These are phyloP conservation scores for Fraxinus dipetala DNA, from an alignment of 305 asterid species.

Conservation along the genomic window DNA sequence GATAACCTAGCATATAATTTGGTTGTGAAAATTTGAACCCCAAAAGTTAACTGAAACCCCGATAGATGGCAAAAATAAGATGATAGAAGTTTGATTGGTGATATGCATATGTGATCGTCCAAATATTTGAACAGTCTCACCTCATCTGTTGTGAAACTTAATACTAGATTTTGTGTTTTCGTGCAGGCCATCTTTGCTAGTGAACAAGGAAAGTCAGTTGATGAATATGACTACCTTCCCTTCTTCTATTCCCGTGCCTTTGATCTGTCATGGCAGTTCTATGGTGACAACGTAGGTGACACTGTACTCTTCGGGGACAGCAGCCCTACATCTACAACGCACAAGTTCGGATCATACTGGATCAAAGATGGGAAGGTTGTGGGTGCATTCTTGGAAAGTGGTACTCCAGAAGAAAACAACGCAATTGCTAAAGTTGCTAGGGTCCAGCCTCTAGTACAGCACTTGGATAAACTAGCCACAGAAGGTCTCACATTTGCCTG, in stretches of 20 bases:
- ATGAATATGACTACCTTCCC: constrained; percentile 27
- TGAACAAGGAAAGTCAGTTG: constrained; percentile 58
- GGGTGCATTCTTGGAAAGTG: constrained; percentile 86
- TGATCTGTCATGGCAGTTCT: constrained; percentile 96
- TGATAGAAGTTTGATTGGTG: background rate
- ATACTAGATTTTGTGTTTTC: background rate
- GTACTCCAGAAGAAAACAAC: constrained; percentile 81
- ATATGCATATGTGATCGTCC: background rate
- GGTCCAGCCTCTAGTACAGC: constrained; percentile 59
- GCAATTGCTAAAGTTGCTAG: constrained; percentile 81
- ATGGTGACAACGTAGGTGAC: constrained; percentile 87
- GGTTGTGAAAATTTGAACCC: background rate
- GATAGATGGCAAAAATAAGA: background rate
- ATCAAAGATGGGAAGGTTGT: constrained; percentile 78
- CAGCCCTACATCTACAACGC: constrained; percentile 62
- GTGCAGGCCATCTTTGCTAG: constrained; percentile 77
- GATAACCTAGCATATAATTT: background rate
- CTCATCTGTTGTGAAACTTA: background rate
- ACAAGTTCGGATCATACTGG: constrained; percentile 93
- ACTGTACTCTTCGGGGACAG: constrained; percentile 73
- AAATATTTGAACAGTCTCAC: background rate
- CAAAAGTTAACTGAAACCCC: no score
- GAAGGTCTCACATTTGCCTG: constrained; percentile 75
- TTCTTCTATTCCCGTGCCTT: constrained; percentile 52
- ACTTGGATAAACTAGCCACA: constrained; percentile 58